Base-by-base conservation (phyloP, 2,329 filamentous ascomycete species). In the Fusarium acutatum region DNA sequence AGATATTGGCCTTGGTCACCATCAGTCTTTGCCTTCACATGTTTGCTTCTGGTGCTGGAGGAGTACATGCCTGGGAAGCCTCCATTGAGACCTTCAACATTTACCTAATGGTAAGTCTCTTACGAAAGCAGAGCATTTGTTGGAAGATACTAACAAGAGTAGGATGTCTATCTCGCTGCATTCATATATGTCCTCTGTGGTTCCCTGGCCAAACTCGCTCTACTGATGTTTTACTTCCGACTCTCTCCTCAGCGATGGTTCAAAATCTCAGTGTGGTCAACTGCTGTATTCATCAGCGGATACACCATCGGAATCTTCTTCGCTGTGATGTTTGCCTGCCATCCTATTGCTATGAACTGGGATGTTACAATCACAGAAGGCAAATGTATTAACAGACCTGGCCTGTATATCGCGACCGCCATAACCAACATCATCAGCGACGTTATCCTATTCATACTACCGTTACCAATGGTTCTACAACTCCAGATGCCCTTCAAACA, bases 391-490 rank as follows among this genome's bases (percentile, higher is more conserved):
- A 79, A 86, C 52, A 81, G 83, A 28, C 81, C 85, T n/a, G 78
- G 82, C 4, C 82, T 88, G 32, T 88, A 87, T 74, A 83, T 88
- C 37, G 81, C 83, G 40, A 87, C 86, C 20, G 85, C 86, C 0
- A 83, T 81, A 7, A 79, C 85, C 24, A 87, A 87, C 65, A 85
- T 88, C 50, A 61, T 83, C 22, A 86, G 85, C 13, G 86, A 88
- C 71, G 57, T 88, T 9, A 71, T 87, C 11, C 81, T 87, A 22
- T 86, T 86, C 53, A 71, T 81, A 1, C 73, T 88, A 5, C 86
- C 86, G 0, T 81, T 88, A 34, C 83, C 82, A 1, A 85, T 86
- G 40, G 79, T 88, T 1, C 74, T 84, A 32, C 80, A 79, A n/a
- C 75, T 88, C 1, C 83, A 85, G 54, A 82, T 88, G 40, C 84